Conservation (phyloP, 2,329 filamentous ascomycete species). For the Colletotrichum karsti region DNA sequence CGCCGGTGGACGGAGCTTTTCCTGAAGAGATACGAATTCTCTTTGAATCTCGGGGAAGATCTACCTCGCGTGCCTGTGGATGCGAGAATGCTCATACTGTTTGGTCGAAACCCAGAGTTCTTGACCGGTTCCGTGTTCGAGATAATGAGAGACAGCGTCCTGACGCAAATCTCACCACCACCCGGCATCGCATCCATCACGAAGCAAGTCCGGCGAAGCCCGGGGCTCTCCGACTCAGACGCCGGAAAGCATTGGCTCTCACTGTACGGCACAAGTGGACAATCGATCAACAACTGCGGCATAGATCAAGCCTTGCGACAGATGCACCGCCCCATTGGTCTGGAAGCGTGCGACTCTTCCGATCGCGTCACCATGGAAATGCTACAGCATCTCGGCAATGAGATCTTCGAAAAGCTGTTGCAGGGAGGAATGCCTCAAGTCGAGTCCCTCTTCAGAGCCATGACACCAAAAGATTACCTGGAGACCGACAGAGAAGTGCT, state of each 20-base stretch:
- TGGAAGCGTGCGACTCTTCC: not conserved
- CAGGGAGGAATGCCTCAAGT: not conserved
- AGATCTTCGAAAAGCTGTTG: not conserved
- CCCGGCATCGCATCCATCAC: not conserved
- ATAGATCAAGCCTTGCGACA: not conserved
- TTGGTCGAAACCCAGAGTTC: not conserved
- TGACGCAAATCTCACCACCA: not conserved
- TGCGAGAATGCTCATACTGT: not conserved
- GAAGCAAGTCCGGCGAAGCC: not conserved
- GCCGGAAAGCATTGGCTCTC: slow-evolving; percentile 12
- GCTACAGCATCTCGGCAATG: not conserved
- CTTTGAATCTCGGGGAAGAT: not conserved
- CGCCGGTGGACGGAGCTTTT: not conserved
- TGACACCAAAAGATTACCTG: not conserved
- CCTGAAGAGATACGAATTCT: not conserved
- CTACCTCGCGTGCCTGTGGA: not conserved
- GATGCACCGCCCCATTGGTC: not conserved
- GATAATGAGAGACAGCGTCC: not conserved
- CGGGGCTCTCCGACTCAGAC: not conserved
- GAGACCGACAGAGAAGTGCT: not conserved
- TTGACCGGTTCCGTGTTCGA: not conserved
- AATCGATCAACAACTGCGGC: not conserved
- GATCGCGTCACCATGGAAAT: not conserved
- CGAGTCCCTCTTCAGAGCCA: not conserved
- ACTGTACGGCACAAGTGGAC: not conserved